Evolutionary conservation across 805 yeast species (phyloP).

Genomic region (Wickerhamiella azyma): DNA sequence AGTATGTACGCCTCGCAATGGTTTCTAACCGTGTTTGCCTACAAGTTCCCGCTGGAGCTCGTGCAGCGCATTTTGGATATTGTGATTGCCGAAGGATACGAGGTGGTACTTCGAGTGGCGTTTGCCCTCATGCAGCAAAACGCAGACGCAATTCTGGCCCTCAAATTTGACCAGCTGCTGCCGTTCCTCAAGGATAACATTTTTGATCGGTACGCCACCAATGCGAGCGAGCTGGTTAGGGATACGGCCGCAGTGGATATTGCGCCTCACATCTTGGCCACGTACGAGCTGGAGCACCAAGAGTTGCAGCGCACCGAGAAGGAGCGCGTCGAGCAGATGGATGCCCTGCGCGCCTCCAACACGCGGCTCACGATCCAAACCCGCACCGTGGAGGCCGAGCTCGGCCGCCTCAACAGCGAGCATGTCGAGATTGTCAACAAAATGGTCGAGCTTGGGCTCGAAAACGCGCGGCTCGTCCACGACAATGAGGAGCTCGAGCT

Average conservation of each 20-base stretch:
- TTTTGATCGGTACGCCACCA: slow-evolving; percentile 51
- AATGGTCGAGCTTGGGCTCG: slow-evolving; percentile 67
- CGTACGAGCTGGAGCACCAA: slow-evolving; percentile 60
- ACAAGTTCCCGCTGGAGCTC: slow-evolving; percentile 81
- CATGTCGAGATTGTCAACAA: slow-evolving; percentile 80
- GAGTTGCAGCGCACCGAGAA: slow-evolving; percentile 58
- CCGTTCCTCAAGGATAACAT: slow-evolving; percentile 67
- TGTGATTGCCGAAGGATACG: slow-evolving; percentile 82
- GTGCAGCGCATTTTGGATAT: slow-evolving; percentile 81
- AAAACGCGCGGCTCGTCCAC: slow-evolving; percentile 58
- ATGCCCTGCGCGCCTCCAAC: slow-evolving; percentile 45
- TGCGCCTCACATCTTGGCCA: slow-evolving; percentile 55
- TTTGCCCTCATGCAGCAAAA: slow-evolving; percentile 65
- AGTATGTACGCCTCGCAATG: slow-evolving; percentile 97
- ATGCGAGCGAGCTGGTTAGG: slow-evolving; percentile 57
- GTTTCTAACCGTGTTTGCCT: slow-evolving; percentile 91
- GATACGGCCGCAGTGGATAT: slow-evolving; percentile 68
- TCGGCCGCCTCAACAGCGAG: slow-evolving; percentile 58
- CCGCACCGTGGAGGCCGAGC: slow-evolving; percentile 54
- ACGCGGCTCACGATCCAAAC: slow-evolving; percentile 62
- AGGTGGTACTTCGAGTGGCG: slow-evolving; percentile 72
- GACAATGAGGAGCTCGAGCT: slow-evolving; percentile 47
- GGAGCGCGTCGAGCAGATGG: slow-evolving; percentile 51
- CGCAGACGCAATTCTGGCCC: slow-evolving; percentile 39
- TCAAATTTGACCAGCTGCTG: slow-evolving; percentile 65